Conservation (phyloP, 2,329 filamentous ascomycete genomes). For the Penicillium sp. region DNA sequence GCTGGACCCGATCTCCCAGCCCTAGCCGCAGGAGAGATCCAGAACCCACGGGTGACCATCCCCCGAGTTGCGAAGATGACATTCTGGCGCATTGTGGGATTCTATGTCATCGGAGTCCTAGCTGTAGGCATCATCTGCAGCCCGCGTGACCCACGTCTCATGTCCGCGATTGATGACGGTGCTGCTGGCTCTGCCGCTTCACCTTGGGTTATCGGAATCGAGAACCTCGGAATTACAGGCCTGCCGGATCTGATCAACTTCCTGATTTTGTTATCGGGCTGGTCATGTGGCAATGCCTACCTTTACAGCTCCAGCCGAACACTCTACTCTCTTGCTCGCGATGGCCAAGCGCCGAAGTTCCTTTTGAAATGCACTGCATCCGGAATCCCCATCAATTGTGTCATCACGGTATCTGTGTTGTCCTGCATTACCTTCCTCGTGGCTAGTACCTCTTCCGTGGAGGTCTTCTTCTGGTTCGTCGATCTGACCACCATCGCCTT, state of each 20-base stretch:
- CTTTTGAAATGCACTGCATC: conserved; percentile 57
- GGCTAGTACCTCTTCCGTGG: conserved; percentile 59
- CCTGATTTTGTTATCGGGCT: conserved; percentile 68
- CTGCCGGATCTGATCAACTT: conserved; percentile 72
- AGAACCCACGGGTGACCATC: conserved; percentile 66
- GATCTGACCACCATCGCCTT: conserved; percentile 49
- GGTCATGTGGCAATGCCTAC: conserved; percentile 66
- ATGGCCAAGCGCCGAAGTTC: conserved; percentile 53
- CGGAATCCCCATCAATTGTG: conserved; percentile 70
- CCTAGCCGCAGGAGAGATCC: conserved; percentile 62
- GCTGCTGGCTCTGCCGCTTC: conserved; percentile 64
- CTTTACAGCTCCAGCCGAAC: conserved; percentile 54
- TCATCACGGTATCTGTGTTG: conserved; percentile 61
- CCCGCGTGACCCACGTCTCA: conserved; percentile 60
- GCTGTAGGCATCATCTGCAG: conserved; percentile 67
- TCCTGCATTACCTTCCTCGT: conserved; percentile 69
- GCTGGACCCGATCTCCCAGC: conserved; percentile 62
- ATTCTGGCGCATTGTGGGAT: conserved; percentile 71
- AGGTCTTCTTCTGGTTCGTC: conserved; percentile 69
- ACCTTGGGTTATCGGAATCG: conserved; percentile 70
- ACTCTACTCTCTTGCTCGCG: conserved; percentile 48
- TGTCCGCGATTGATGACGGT: conserved; percentile 55
- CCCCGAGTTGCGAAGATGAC: conserved; percentile 71
- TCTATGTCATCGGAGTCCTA: conserved; percentile 71
- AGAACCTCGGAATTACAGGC: conserved; percentile 61